Conservation (phyloP, 805 yeast species). For the Aciculoconidium aculeatum region DNA sequence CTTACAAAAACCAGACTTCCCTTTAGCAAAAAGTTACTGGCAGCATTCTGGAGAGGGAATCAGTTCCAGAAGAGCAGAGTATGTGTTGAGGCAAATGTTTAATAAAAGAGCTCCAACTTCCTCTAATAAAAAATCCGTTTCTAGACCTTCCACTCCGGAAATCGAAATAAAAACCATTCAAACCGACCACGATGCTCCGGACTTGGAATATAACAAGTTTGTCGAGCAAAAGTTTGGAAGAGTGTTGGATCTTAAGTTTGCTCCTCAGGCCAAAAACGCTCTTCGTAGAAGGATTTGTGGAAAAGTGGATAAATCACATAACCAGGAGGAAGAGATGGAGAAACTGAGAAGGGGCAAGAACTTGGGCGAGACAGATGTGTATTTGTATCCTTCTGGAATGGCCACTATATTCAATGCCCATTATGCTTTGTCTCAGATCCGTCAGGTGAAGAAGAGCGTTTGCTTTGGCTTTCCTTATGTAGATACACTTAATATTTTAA, state of each 20-base stretch:
- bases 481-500: conserved; percentile 79
- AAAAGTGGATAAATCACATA: conserved; percentile 41
- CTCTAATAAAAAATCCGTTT: no score
- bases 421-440: conserved; percentile 38
- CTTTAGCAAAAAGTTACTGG: conserved; percentile 84
- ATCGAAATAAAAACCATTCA: no score
- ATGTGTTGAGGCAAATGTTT: conserved; percentile 58
- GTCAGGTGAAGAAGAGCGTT: conserved; percentile 53
- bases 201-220: conserved; percentile 51
- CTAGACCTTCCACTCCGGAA: no score
- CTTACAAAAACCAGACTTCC: conserved; percentile 53
- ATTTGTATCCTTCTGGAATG: conserved; percentile 88
- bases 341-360: conserved; percentile 23
- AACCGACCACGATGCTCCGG: no score
- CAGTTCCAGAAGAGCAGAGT: conserved; percentile 85
- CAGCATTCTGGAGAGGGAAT: conserved; percentile 97
- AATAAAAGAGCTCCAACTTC: no score
- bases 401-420: conserved; percentile 84
- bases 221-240: conserved; percentile 91
- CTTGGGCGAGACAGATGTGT: conserved; percentile 61
- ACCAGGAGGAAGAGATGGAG: conserved; percentile 22
- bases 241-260: conserved; percentile 71
- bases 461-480: conserved; percentile 97
- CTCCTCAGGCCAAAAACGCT: conserved; percentile 68
- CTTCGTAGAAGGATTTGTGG: conserved; percentile 72